Percentiles rank a stretch among this genome's conserved stretches.
These are phyloP conservation scores for Heliamphora pulchella DNA, from an alignment of 179 eudicot species.

Conservation along the genomic window DNA sequence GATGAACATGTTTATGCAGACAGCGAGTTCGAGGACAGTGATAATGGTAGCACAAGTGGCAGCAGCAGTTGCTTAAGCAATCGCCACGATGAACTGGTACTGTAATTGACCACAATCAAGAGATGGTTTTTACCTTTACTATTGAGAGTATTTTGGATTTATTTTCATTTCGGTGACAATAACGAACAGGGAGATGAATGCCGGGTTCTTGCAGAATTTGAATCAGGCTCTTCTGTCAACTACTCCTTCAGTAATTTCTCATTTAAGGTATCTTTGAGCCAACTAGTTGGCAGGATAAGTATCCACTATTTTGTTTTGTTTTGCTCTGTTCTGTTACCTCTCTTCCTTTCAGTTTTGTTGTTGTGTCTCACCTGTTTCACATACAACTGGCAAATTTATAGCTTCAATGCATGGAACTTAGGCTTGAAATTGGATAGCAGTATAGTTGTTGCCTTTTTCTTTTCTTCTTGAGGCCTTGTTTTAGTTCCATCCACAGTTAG, in stretches of 20 bases:
- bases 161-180: neutral
- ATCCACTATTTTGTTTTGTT: neutral
- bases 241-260: conserved; percentile 98
- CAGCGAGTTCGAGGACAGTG: conserved; percentile 82
- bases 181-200: conserved; percentile 70
- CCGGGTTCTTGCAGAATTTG: conserved; percentile 62
- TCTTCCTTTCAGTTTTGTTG: neutral
- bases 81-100: conserved; percentile 84
- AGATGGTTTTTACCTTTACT: neutral
- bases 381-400: neutral
- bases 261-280: conserved; percentile 57
- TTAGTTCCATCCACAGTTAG: too few species aligned
- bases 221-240: conserved; percentile 57
- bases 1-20: conserved; percentile 70
- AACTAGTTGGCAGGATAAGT: neutral
- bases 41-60: conserved; percentile 70
- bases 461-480: neutral
- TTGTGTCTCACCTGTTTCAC: neutral
- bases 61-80: conserved; percentile 75
- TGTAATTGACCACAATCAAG: neutral
- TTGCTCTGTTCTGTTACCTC: neutral
- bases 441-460: neutral
- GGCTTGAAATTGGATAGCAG: neutral
- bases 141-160: neutral
- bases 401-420: neutral